phyloP scores from a whole-genome alignment of 2,329 filamentous ascomycete species.

The Fusarium agapanthi region DNA sequence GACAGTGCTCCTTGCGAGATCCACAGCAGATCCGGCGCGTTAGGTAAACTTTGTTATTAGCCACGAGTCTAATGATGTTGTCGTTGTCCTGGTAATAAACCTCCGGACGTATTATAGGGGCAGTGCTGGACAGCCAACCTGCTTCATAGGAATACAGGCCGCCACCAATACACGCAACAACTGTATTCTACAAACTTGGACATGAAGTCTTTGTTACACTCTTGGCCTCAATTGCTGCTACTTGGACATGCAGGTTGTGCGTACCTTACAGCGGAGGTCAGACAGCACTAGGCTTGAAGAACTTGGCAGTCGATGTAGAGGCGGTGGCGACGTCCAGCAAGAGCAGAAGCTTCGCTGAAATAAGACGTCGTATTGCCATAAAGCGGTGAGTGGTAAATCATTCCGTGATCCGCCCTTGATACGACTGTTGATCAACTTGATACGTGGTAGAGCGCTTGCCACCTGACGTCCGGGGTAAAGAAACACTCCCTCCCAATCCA shows the following conservation, averaged over 20 bases:
- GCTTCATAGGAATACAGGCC: not conserved
- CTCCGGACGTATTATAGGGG: not conserved
- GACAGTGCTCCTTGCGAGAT: not conserved
- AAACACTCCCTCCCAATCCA: constrained; percentile 1
- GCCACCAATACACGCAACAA: not conserved
- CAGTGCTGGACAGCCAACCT: not conserved
- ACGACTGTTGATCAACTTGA: constrained; percentile 20
- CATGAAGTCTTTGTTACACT: not conserved
- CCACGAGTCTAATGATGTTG: not conserved
- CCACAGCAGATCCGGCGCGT: not conserved
- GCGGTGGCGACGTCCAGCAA: constrained; percentile 5
- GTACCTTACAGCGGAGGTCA: constrained; percentile 10
- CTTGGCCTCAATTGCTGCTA: not conserved
- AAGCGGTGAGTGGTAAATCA: constrained; percentile 19
- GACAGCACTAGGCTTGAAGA: not conserved
- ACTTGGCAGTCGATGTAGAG: not conserved
- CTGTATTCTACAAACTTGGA: not conserved
- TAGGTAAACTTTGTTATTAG: constrained; percentile 6
- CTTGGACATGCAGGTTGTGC: constrained; percentile 1
- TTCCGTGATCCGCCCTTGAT: constrained; percentile 22
- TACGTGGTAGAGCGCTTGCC: constrained; percentile 9
- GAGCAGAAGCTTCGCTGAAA: not conserved
- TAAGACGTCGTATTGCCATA: constrained; percentile 21
- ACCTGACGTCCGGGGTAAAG: not conserved
- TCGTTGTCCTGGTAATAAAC: not conserved